Evolutionary conservation across 345 rosid species (phyloP), one percentile per base, ranked within the genome.

Genomic region (Anastatica hierochuntica): DNA sequence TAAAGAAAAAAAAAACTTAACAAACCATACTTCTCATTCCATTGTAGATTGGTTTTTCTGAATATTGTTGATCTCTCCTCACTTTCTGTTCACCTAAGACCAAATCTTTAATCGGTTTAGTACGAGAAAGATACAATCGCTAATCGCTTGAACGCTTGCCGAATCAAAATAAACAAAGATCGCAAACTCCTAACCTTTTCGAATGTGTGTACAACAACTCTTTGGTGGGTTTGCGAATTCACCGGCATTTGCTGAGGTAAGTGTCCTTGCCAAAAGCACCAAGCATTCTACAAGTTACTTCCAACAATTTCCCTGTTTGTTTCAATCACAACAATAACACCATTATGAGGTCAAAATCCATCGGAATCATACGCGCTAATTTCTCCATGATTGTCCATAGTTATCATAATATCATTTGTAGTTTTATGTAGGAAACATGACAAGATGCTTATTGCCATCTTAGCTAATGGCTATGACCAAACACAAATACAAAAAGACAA

Each of bases 281-380:
- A 24, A 79, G 79, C 83, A 81, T 53, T 30, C 67, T 59, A 65
- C 94, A 84, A 2, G 86, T 77, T 51, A 81, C 79, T 65, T 81
- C 84, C 74, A 81, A 62, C 67, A 84, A 65, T 62, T 69, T 81
- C 63, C 94, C 94, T 84, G 84, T 43, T 58, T 56, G 29, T 58
- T 57, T 50, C 49, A 51, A 21, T 27, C 43, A 65, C 34, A 65
- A 49, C 19, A 41, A 12, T 24, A 34, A 50, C 52, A 66, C 16
- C 35, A 49, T 58, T 43, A 29, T 66, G 58, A 58, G 49, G 47
- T 44, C 21, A 49, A 50, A 51, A 7, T 37, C 42, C 5, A 58
- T 50, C 59, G 29, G 16, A 21, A 15, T 16, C 52, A 53, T 42
- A 27, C 53, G 37, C 48, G 18, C 45, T 23, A 24, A 56, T 33